Conservation (phyloP, 1,139 yeast genomes). For the Fermentozyma sake region DNA sequence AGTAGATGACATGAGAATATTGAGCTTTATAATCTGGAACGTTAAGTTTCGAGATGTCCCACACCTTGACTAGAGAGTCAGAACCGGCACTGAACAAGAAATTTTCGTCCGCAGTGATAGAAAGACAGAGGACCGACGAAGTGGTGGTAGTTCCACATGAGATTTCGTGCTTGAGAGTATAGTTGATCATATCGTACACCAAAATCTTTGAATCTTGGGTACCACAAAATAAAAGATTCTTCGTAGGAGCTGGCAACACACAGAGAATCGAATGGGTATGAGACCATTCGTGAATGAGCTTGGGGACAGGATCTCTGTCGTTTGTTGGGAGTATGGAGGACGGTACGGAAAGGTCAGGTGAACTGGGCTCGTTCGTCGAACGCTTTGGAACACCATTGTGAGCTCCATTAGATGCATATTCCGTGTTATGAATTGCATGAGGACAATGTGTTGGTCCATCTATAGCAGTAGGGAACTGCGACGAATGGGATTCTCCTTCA, state of each 20-base stretch:
- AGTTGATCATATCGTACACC: conserved; percentile 66
- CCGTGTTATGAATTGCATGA: too few relatives aligned
- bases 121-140: conserved; percentile 66
- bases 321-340: conserved; percentile 3
- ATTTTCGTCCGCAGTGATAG: conserved; percentile 54
- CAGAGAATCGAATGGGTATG: conserved; percentile 74
- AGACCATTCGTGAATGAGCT: conserved; percentile 66
- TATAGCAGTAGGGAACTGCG: neutral
- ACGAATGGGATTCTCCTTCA: neutral
- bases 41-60: conserved; percentile 48
- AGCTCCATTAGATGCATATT: neutral
- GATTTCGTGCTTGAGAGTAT: conserved; percentile 42
- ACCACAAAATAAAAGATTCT: conserved; percentile 75
- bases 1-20: conserved; percentile 63
- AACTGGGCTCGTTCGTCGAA: too few relatives aligned
- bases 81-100: conserved; percentile 81
- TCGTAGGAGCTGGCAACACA: conserved; percentile 59
- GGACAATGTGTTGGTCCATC: neutral
- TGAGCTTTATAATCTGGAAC: neutral
- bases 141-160: conserved; percentile 45
- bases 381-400: too few relatives aligned
- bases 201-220: conserved; percentile 84
- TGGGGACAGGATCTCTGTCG: conserved; percentile 5
- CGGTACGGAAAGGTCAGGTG: conserved; percentile 1
- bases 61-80: conserved; percentile 82